Evolutionary conservation across 352 stramenopile species (phyloP), one percentile per base, ranked within the genome.

Genomic region (Pythium pyrilobum): DNA sequence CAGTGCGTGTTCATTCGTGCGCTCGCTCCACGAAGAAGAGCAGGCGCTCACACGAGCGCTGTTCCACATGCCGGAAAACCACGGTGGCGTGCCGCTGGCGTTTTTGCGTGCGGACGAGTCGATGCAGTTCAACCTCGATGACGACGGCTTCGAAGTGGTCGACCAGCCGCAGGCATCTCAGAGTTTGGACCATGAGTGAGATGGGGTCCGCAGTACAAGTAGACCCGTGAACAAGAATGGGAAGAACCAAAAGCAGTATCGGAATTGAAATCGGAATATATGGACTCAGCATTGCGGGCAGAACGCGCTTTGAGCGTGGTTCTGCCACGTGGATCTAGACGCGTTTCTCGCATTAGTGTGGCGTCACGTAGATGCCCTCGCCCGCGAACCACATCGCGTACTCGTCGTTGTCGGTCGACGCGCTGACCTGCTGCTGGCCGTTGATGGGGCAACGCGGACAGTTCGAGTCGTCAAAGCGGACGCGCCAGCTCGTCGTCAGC

Each of bases 401-500:
- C 31, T 79, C 75, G n/a, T 64, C 57, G 44, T 69, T 73, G 15
- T 69, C 61, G n/a, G 67, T 55, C 29, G 53, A 76, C 1, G 73
- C 73, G 54, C 78, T 91, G 36, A 93, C 83, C 67, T 93, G 78
- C 59, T 93, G 83, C 63, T 93, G 83, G 18, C 83, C 83, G 55
- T 90, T 89, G 62, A 93, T 93, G 41, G 83, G 83, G 51, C 83
- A 93, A 24, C 66, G 71, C 16, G 81, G 81, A 42, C 83, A 93
- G 62, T 93, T 93, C 31, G 55, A 83, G 67, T 90, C 69, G 56
- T 93, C 75, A 53, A 90, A 93, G 18, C 78, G 74, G 32, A 63
- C 57, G 27, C 37, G 63, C 15, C 67, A 62, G 31, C 70, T 76
- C 23, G 81, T 90, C 42, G 55, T 42, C 24, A 93, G 64, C 45